Percentiles rank a stretch among this genome's conserved stretches.
These are phyloP conservation scores for Starmera amethionina DNA, from an alignment of 805 yeast species.

Conservation along the genomic window DNA sequence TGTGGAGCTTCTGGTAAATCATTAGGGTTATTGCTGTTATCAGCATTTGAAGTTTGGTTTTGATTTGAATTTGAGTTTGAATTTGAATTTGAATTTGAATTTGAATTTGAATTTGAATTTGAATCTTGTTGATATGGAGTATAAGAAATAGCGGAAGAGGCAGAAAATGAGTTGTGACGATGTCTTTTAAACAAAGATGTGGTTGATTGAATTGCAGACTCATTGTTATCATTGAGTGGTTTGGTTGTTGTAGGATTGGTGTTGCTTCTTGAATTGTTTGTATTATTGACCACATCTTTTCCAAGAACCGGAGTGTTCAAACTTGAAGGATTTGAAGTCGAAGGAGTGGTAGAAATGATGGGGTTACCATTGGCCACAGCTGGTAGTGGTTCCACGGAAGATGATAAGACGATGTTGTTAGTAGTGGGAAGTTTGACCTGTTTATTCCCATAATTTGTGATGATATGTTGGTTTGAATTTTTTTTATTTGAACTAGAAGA, in stretches of 20 bases:
- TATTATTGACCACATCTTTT: conserved; percentile 14
- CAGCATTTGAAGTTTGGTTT: not conserved
- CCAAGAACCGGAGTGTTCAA: conserved; percentile 5
- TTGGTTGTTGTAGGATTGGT: conserved; percentile 1
- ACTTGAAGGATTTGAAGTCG: not conserved
- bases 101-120: not conserved
- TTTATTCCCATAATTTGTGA: conserved; percentile 28
- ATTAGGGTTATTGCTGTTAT: conserved; percentile 3
- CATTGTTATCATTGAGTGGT: not conserved
- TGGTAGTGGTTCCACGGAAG: not conserved
- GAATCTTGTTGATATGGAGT: conserved; percentile 2
- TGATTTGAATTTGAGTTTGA: not conserved
- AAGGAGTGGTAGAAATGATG: not conserved
- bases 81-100: not conserved
- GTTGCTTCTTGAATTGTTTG: conserved; percentile 14
- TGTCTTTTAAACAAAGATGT: conserved; percentile 15
- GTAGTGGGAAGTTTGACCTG: conserved; percentile 27
- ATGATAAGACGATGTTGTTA: too few species aligned
- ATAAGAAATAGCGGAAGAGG: conserved; percentile 29
- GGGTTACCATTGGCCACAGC: not conserved
- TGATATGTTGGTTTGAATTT: conserved; percentile 24
- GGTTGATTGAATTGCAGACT: conserved; percentile 2
- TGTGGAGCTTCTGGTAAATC: conserved; percentile 39
- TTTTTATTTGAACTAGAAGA: conserved; percentile 34
- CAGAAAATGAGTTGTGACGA: conserved; percentile 36